Evolutionary conservation across 495 filamentous ascomycete species (phyloP).

Genomic region (Polyplosphaeria fusca): DNA sequence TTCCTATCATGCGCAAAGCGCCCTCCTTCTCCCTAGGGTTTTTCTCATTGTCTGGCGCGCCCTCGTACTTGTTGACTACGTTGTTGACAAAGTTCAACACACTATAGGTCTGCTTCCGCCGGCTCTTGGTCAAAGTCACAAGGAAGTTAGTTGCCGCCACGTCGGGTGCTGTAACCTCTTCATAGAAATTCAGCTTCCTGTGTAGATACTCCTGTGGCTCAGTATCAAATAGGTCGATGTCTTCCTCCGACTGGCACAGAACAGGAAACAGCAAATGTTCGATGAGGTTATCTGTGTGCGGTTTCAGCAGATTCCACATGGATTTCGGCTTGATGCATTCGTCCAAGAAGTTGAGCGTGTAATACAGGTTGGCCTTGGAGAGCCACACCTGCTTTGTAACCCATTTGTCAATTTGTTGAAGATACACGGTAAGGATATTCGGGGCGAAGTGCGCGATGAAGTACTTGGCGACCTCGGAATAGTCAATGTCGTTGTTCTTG

Average conservation of each 20-base stretch:
- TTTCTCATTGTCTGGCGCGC: conserved; percentile 79
- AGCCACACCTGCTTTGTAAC: conserved; percentile 92
- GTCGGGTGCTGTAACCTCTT: conserved; percentile 93
- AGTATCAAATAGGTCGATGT: conserved; percentile 87
- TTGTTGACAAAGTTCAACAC: conserved; percentile 91
- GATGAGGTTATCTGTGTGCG: conserved; percentile 86
- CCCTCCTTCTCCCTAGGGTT: conserved; percentile 93
- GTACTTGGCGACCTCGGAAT: conserved; percentile 75
- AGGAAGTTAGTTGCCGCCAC: conserved; percentile 96
- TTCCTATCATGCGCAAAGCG: conserved; percentile 95
- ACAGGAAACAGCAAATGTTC: conserved; percentile 94
- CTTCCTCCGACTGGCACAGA: conserved; percentile 86
- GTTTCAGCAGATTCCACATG: conserved; percentile 92
- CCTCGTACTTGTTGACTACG: conserved; percentile 86
- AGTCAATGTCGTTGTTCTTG: conserved; percentile 66
- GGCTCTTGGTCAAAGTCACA: conserved; percentile 86
- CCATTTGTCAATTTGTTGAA: conserved; percentile 93
- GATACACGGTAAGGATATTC: conserved; percentile 88
- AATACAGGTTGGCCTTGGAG: conserved; percentile 86
- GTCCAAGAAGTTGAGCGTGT: conserved; percentile 89
- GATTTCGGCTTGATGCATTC: conserved; percentile 96
- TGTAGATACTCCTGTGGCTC: conserved; percentile 96
- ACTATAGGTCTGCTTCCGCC: conserved; percentile 92
- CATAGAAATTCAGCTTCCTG: conserved; percentile 94
- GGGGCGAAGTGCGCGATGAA: conserved; percentile 91